Conservation (phyloP, 176 grass and related monocot species). For the Poa annua region DNA sequence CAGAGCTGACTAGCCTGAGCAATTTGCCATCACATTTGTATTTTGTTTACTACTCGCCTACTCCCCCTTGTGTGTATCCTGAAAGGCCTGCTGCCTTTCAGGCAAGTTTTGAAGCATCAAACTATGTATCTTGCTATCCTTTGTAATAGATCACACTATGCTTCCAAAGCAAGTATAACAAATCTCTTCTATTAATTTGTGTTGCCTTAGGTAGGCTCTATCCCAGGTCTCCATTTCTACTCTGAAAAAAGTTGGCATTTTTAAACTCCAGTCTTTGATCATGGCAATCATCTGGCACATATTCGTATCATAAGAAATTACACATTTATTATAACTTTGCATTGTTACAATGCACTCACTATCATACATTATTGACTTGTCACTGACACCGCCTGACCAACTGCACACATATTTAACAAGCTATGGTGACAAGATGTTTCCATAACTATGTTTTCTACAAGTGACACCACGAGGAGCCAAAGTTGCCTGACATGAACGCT, state of each 20-base stretch:
- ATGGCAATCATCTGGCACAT: no score
- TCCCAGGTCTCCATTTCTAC: neutral
- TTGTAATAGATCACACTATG: neutral
- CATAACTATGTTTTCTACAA: neutral
- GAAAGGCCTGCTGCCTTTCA: neutral
- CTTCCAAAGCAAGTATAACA: neutral
- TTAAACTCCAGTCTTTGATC: no score
- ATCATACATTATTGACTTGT: neutral
- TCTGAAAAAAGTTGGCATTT: no score
- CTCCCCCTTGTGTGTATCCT: neutral
- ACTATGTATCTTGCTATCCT: neutral
- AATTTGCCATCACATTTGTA: neutral
- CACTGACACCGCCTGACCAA: neutral
- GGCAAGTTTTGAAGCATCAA: slow-evolving; percentile 2
- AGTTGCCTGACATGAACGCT: neutral
- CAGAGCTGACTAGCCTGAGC: neutral
- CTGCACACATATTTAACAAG: neutral
- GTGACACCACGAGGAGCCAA: neutral
- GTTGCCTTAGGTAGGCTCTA: no score
- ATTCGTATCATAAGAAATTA: no score
- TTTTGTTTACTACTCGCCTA: neutral
- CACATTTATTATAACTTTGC: no score
- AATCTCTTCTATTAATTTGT: neutral
- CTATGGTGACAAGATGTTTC: neutral
- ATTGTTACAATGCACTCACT: no score